A percentile compares a stretch with the other conserved stretches of the same genome.
phyloP scores from a whole-genome alignment of 257 asterid species.

The Cynanchum wilfordii region DNA sequence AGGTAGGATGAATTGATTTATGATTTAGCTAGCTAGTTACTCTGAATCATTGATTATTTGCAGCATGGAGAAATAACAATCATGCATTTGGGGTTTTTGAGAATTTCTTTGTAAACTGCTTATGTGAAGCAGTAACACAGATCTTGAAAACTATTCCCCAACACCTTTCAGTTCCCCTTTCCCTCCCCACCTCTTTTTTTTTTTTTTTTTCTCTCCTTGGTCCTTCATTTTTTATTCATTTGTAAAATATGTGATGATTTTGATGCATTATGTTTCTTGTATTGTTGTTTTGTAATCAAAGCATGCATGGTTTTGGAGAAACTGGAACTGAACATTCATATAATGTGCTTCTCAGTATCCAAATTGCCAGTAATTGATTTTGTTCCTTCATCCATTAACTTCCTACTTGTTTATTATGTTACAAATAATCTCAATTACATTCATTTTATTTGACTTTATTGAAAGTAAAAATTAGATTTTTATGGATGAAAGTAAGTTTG shows the following conservation, averaged over 20 bases:
- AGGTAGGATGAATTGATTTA: constrained; percentile 32
- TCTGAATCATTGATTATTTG: constrained; percentile 28
- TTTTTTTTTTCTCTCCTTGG: neutral
- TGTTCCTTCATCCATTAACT: neutral
- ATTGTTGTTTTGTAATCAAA: neutral
- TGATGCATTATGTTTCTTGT: constrained; percentile 3
- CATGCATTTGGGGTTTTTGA: constrained; percentile 14
- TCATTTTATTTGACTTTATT: no score
- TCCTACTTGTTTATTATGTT: no score
- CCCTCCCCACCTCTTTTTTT: neutral
- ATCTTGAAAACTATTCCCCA: neutral
- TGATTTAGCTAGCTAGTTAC: constrained; percentile 27
- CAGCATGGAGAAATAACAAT: constrained; percentile 19
- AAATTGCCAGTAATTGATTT: no score
- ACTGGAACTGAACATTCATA: no score
- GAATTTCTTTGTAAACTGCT: constrained; percentile 18
- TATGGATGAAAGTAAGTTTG: no score
- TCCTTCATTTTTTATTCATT: constrained; percentile 2
- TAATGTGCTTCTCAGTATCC: no score
- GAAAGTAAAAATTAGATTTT: no score
- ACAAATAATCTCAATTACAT: no score
- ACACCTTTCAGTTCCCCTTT: neutral
- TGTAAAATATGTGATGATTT: constrained; percentile 20
- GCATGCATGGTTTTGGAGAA: neutral
- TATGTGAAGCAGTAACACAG: constrained; percentile 15